Evolutionary conservation across 2,329 filamentous ascomycete species (phyloP).

Genomic region (Exutisphaerella laricina): DNA sequence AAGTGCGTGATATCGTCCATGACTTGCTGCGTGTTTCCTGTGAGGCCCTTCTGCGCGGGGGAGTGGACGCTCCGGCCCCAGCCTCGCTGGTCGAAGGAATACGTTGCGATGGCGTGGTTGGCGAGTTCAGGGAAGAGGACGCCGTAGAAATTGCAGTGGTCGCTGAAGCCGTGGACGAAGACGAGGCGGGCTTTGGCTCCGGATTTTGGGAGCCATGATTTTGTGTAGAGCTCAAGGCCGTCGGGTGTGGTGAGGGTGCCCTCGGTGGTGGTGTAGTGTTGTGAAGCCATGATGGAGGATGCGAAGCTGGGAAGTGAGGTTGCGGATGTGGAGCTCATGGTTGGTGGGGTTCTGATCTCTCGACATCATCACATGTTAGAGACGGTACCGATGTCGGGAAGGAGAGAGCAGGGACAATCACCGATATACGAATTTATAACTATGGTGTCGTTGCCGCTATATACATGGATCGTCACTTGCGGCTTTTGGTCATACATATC

Average conservation of each 20-base stretch:
- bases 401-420: no score
- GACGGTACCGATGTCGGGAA: no score
- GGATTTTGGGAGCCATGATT: constrained; percentile 51
- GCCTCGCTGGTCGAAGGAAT: constrained; percentile 77
- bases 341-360: no score
- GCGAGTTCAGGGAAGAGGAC: constrained; percentile 67
- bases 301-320: background rate
- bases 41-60: constrained; percentile 60
- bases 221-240: constrained; percentile 53
- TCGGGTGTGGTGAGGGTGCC: constrained; percentile 48
- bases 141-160: constrained; percentile 72
- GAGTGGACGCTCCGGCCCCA: constrained; percentile 71
- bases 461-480: background rate
- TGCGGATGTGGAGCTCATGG: background rate
- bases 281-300: constrained; percentile 10
- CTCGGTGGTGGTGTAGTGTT: constrained; percentile 40
- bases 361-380: no score
- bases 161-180: constrained; percentile 85
- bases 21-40: constrained; percentile 65
- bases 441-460: background rate
- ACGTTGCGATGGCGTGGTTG: constrained; percentile 65
- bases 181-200: constrained; percentile 68
- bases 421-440: no score
- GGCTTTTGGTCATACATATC: background rate
- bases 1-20: constrained; percentile 75